These are phyloP conservation scores for Discostella stelligera DNA, from an alignment of 352 stramenopile genomes.

Conservation along the genomic window DNA sequence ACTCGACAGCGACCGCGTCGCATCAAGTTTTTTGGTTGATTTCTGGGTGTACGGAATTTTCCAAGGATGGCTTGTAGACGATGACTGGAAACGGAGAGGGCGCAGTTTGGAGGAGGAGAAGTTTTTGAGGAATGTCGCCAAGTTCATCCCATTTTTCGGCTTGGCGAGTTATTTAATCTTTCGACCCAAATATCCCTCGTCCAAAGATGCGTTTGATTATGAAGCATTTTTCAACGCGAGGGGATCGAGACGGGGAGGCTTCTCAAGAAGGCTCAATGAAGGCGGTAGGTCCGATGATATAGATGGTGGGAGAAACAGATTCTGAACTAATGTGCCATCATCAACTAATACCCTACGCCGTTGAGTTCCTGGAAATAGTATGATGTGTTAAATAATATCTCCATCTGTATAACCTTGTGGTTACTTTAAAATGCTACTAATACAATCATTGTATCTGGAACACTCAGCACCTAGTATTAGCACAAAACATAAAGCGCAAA, in stretches of 20 bases:
- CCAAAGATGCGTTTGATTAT: conserved; percentile 22
- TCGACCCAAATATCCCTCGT: conserved; percentile 53
- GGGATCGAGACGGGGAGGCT: conserved; percentile 2
- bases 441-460: too few species aligned
- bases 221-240: conserved; percentile 17
- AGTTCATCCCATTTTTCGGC: conserved; percentile 84
- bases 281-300: conserved; percentile 1
- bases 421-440: too few species aligned
- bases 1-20: conserved; percentile 79
- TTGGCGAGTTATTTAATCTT: conserved; percentile 77
- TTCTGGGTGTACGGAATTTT: conserved; percentile 81
- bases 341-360: too few species aligned
- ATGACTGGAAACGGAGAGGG: conserved; percentile 78
- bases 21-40: conserved; percentile 80
- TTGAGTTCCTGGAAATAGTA: neutral
- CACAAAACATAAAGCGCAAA: too few species aligned
- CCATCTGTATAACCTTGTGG: too few species aligned
- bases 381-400: neutral
- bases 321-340: neutral
- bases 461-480: too few species aligned
- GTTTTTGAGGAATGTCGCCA: conserved; percentile 60
- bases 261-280: neutral
- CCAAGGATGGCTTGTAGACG: conserved; percentile 83
- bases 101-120: conserved; percentile 47
- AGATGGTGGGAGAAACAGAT: neutral